Base-by-base conservation (phyloP, 2,329 filamentous ascomycete genomes). In the Grosmannia huntii region DNA sequence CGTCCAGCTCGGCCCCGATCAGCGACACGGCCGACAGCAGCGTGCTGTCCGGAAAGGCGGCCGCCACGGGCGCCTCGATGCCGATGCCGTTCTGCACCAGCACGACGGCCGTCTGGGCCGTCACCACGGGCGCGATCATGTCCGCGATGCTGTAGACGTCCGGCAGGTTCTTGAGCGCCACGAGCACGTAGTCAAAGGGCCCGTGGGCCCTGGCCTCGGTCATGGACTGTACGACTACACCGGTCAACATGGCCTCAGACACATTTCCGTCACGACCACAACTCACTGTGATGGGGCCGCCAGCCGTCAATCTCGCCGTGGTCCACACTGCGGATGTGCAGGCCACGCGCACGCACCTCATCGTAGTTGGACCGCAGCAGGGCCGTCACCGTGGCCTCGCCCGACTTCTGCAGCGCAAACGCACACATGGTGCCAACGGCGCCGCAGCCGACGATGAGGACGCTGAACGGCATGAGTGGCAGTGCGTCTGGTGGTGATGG, bases 31-130 rank as follows among this genome's bases (percentile, higher is more conserved):
- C 53, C 5, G 57, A 59, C 33, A 59, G 14, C 25, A 60, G 10
- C 38, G 31, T 12, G 23, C 44, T 57, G 50, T 9, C 21, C n/a
- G 58, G 55, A 27, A 57, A 60, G 10, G 54, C 50, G 1, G 27
- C 55, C 3, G 21, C 23, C 14, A 54, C 16, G 3, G 56, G 50
- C 23, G 27, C 31, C 52, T 60, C 58, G 44, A 57, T 60, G 23
- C 12, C 55, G 50, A 60, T 51, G 52, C 58, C 58, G 55, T 60
- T 60, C 58, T 60, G 58, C 16, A 56, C 46, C 28, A 60, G 55
- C 11, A 60, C 56, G 11, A 60, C 36, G 23, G 55, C 21, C 16
- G 51, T 60, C 16, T 14, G 23, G 2, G 50, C 31, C 16, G 52
- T 46, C 10, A 60, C 52, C 16, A 31, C 55, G 1, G 58, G 55